These are phyloP conservation scores for Dentipellis sp. DNA, from an alignment of 768 basidiomycete species.

Conservation along the genomic window DNA sequence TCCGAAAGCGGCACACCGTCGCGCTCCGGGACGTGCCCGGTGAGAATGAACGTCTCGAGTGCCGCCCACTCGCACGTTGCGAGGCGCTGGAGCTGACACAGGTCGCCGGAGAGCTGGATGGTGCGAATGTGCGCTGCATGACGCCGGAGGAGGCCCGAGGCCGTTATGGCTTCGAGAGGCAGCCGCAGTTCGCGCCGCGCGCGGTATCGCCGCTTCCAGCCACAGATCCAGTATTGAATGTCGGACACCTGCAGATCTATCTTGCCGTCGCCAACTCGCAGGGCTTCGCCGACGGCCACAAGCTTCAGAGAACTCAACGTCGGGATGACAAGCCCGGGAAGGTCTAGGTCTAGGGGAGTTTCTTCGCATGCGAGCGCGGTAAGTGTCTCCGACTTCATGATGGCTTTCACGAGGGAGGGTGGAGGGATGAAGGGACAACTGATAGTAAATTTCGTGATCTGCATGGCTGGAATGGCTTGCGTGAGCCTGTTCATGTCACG, in stretches of 20 bases:
- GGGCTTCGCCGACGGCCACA: conserved; percentile 24
- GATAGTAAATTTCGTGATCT: conserved; percentile 19
- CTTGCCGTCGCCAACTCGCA: conserved; percentile 26
- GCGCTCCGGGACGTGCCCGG: conserved; percentile 16
- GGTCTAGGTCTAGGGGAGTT: conserved; percentile 21
- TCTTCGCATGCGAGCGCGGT: conserved; percentile 21
- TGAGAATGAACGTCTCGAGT: conserved; percentile 22
- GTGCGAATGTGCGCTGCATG: conserved; percentile 22
- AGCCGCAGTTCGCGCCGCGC: conserved; percentile 22
- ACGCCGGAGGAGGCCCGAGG: conserved; percentile 21
- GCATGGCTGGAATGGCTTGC: conserved; percentile 20
- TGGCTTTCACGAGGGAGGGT: conserved; percentile 19
- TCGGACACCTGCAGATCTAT: conserved; percentile 24
- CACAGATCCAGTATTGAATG: conserved; percentile 25
- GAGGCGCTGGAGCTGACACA: conserved; percentile 20
- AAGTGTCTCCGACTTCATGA: conserved; percentile 21
- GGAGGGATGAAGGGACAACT: conserved; percentile 25
- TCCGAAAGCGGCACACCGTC: conserved; percentile 18
- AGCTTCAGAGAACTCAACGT: conserved; percentile 15
- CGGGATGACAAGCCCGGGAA: neutral
- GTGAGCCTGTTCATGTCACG: conserved; percentile 19
- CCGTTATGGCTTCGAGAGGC: conserved; percentile 21
- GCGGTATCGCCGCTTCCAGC: conserved; percentile 27
- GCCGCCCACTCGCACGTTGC: conserved; percentile 23
- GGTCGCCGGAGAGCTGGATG: conserved; percentile 23